Evolutionary conservation across 192 early-diverging fungal genomes (phyloP).

Genomic region (Coemansia asiatica): DNA sequence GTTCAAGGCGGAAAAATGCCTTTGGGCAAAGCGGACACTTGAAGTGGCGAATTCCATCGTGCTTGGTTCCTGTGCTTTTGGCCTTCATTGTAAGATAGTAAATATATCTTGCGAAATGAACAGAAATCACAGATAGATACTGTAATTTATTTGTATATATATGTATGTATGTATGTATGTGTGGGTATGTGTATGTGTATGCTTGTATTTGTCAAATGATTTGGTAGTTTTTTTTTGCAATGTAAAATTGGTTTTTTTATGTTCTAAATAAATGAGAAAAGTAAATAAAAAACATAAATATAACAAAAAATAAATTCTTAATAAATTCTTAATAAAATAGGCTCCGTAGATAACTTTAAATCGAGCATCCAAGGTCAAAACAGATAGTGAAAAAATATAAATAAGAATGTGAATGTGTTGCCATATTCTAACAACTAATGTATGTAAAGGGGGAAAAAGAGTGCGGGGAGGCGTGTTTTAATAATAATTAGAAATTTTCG

Average conservation of each 20-base stretch:
- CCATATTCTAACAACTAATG: background rate
- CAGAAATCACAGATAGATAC: background rate
- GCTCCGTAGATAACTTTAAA: background rate
- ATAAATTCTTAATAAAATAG: no score
- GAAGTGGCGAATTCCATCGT: constrained; percentile 59
- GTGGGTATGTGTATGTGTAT: no score
- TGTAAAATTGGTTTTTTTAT: no score
- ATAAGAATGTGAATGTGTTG: background rate
- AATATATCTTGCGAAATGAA: background rate
- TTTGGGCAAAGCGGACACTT: constrained; percentile 72
- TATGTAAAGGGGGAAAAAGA: background rate
- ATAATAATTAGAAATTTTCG: background rate
- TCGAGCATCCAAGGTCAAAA: background rate
- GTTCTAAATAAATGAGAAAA: no score
- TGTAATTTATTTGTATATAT: background rate
- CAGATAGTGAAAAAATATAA: background rate
- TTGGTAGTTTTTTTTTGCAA: no score
- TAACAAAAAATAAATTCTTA: background rate
- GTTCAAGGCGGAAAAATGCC: constrained; percentile 74
- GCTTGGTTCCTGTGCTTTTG: constrained; percentile 43
- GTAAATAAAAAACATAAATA: no score
- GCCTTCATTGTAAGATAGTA: constrained; percentile 22
- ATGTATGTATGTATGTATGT: no score
- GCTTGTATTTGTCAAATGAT: no score
- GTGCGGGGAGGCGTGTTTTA: constrained; percentile 7